Evolutionary conservation across 805 yeast genomes (phyloP), one percentile per base, ranked within the genome.

Genomic region (Brettanomyces naardenensis): DNA sequence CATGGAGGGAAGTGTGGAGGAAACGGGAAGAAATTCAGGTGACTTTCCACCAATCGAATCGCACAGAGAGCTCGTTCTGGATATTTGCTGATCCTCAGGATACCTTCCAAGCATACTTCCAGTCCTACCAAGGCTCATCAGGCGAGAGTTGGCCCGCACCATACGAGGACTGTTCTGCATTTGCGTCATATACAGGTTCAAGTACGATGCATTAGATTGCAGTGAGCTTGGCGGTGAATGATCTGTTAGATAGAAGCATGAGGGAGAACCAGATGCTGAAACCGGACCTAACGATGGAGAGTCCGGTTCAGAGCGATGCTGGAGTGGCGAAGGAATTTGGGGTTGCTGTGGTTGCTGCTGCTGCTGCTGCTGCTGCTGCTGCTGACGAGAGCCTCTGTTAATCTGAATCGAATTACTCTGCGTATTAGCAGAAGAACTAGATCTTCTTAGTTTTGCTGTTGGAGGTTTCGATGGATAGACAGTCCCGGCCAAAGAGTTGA

Each of bases 221-320:
- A 49, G 38, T 1, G 65, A 58, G 10, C 45, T 46, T 14, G 79
- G 78, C 1, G 79, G 79, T 0, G 79, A 71, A 37, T 68, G 69
- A 17, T 71, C 64, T n/a, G 67, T 61, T 32, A 75, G 54, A 66
- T 73, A 68, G 43, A 74, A 72, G 35, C 72, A 53, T 4, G 78
- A 71, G 1, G 80, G 80, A 1, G 78, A 71, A 5, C 74, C 76
- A 3, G 71, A 69, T 13, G 73, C 35, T 4, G 77, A 71, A 1
- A 69, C 64, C 3, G 80, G 78, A 31, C 60, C 68, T 37, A 75
- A 56, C 37, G 62, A 61, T 0, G 80, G 80, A 1, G 78, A 71
- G 37, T 69, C 77, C 0, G 80, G 78, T 9, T 55, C 51, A 13
- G 19, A 20, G 6, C 22, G 33, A 11, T 20, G 23, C 37, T 19